Evolutionary conservation across 2,329 filamentous ascomycete genomes (phyloP), one percentile per base, ranked within the genome.

Genomic region (Alternaria conjuncta): DNA sequence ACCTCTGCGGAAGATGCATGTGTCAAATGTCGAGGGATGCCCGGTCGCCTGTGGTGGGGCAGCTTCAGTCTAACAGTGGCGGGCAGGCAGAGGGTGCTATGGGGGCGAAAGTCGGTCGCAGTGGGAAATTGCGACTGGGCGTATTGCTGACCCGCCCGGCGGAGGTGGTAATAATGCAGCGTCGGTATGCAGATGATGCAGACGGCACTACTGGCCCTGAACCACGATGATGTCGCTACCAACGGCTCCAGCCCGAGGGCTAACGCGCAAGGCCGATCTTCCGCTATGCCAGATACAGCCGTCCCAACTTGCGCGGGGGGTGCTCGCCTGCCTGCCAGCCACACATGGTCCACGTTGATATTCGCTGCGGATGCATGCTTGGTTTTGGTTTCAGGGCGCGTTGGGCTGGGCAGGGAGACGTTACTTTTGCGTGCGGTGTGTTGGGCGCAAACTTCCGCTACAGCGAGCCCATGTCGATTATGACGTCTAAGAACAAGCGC

Each of bases 161-260:
- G 23, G 15, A 11, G 3, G 30, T 30, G 26, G 44, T 15, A 36
- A 20, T 13, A 18, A 25, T 46, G 32, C 18, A 26, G 36, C 13
- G 46, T 12, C 26, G 18, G 55, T 47, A 44, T 43, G 43, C 32
- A 43, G 15, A 45, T 32, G 36, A 41, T 41, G 47, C 47, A 47
- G 41, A 45, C 12, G 26, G n/a, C 23, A 23, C 44, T 30, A 36
- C 43, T 28, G 7, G 55, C 15, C 49, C 18, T 46, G 18, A 30
- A 36, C 57, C 46, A 61, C 55, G 61, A 59, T 66, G 63, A 67
- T 63, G 65, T 57, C 57, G 60, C 57, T 54, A 50, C 44, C 50
- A 50, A 28, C 23, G 49, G 56, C 36, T 41, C 36, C 36, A 41
- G 36, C 36, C 36, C 36, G 36, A 41, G 36, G 36, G 36, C n/a